Base-by-base conservation (phyloP, 768 basidiomycete genomes). In the Tephrocybe sp. region DNA sequence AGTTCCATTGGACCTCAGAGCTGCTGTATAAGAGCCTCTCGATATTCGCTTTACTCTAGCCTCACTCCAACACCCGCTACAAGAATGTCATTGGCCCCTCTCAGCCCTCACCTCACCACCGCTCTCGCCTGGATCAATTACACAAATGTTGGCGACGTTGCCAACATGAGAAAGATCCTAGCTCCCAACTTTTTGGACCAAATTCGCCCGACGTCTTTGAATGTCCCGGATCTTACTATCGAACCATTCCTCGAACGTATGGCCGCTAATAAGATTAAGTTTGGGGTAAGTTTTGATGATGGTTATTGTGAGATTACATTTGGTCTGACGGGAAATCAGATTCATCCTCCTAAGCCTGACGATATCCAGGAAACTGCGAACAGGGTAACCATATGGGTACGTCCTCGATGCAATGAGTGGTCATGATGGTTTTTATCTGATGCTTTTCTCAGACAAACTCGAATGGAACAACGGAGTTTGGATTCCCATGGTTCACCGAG, bases 401-500 rank as follows among this genome's bases (percentile, higher is more conserved):
- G 40, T 16, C 5, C 11, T 34, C 44, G 3, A 8, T 34, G 15
- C n/a, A 12, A 16, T 13, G n/a, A 3, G 10, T n/a, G n/a, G n/a
- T n/a, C 25, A 23, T 1, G 11, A 11, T 31, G n/a, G 15, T 23
- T n/a, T 24, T 40, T 15, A 39, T 27, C 24, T 18, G 22, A 40
- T 21, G 4, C 25, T 30, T 34, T 30, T 11, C 15, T 19, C 30
- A 49, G 47, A 49, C 47, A 3, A 49, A 49, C 31, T 42, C 47
- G 3, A 49, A 42, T 15, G 47, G 47, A 34, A 41, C 39, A 18
- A 42, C 47, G 30, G 47, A 42, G 13, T 40, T 42, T n/a, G 47
- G 47, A 15, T 49, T 49, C 30, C 30, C 39, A 2, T 49, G 47
- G 47, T 33, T 42, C 11, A 49, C 41, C 47, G 47, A 49, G 21